Evolutionary conservation across 768 basidiomycete species (phyloP), one percentile per base, ranked within the genome.

Genomic region (Zangia roseola): DNA sequence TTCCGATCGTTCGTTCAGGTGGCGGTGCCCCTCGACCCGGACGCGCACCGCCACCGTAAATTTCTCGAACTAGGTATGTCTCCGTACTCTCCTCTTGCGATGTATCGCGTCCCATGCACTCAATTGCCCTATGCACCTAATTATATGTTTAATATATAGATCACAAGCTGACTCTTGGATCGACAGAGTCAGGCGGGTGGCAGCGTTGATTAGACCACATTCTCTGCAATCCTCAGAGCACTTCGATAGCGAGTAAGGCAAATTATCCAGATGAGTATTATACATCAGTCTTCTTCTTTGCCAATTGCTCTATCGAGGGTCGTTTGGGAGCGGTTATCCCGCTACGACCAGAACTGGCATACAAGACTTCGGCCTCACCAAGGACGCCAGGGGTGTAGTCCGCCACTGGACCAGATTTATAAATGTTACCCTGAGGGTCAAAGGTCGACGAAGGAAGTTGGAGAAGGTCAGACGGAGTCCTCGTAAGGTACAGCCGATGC

Each of bases 401-500:
- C 9, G 66, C 71, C 61, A 77, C 77, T 26, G 69, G 60, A 23
- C 74, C 74, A 10, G 70, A 52, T 6, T 71, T 70, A 64, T 81
- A 86, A 19, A 87, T 71, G 58, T 77, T 75, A 36, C 82, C 79
- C 34, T 72, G 63, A 5, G 74, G 74, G 12, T 85, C 77, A 72
- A 92, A 90, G 16, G 91, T 87, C 37, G 80, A 79, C 5, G 88
- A 82, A 7, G 91, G 91, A 35, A 92, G 72, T 44, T 82, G 79
- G 38, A 91, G 57, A 31, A 79, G 68, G 48, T 91, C 76, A 43
- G 83, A 71, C 6, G 90, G 90, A 43, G 82, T 82, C 54, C 78
- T 79, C 10, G 90, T 91, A 50, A 94, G 80, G 69, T 92, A 94
- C 19, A 94, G 74, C 36, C 91, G 78, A 53, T 86, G 81, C 21